phyloP scores from a whole-genome alignment of 345 rosid genomes.

The Diplotaxis tenuifolia region DNA sequence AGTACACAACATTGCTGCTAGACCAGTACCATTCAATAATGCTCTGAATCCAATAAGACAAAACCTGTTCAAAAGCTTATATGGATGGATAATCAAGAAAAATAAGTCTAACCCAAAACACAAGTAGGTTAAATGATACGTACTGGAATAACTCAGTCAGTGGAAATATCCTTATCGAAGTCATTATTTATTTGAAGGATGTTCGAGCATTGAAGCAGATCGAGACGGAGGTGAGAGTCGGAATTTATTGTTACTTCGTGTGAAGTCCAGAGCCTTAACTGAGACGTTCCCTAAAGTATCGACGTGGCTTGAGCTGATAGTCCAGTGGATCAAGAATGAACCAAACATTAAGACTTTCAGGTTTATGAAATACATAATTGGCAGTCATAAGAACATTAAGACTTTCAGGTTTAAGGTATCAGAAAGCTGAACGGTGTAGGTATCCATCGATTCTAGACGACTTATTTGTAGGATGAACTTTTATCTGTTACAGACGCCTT shows the following conservation, averaged over 20 bases:
- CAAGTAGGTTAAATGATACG: conserved; percentile 19
- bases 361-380: background rate
- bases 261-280: background rate
- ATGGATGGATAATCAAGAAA: background rate
- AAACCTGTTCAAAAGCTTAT: conserved; percentile 3
- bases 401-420: background rate
- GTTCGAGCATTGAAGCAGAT: background rate
- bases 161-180: background rate
- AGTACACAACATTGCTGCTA: background rate
- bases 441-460: background rate
- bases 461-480: background rate
- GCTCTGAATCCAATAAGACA: background rate
- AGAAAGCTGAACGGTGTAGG: background rate
- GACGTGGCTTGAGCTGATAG: background rate
- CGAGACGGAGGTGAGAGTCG: background rate
- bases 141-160: background rate
- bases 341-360: too few species aligned
- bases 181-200: too few species aligned
- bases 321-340: too few species aligned
- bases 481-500: too few species aligned
- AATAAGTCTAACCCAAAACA: background rate
- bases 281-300: background rate
- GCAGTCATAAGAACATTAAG: too few species aligned
- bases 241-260: background rate
- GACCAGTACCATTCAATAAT: background rate